phyloP scores from a whole-genome alignment of 73 alveolate genomes.

The Tetrahymena malaccensis region DNA sequence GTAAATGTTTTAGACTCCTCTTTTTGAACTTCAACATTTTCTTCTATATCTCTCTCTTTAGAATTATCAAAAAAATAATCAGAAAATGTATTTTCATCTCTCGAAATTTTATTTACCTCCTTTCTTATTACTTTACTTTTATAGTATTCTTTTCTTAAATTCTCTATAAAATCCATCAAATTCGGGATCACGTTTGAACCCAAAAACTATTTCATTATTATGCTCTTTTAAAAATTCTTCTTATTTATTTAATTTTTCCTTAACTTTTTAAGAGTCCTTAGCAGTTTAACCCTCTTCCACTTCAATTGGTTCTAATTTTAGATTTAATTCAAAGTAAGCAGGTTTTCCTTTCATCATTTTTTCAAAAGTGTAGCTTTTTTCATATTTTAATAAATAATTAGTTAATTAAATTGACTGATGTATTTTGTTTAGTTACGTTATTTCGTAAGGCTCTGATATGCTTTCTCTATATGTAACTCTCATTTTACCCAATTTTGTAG shows the following conservation, averaged over 20 bases:
- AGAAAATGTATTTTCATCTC: neutral
- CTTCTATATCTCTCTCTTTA: neutral
- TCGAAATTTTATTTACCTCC: neutral
- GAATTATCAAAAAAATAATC: neutral
- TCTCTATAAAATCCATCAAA: constrained; percentile 12
- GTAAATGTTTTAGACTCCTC: neutral
- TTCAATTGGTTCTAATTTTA: constrained; percentile 18
- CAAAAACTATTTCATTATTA: constrained; percentile 19
- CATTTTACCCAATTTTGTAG: constrained; percentile 68
- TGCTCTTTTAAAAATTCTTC: neutral
- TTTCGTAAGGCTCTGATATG: constrained; percentile 5
- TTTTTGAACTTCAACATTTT: neutral
- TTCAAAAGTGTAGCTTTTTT: neutral
- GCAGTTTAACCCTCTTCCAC: neutral
- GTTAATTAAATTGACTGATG: neutral
- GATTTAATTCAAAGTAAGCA: neutral
- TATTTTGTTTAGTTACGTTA: neutral
- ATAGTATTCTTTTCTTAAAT: neutral
- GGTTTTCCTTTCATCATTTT: constrained; percentile 32
- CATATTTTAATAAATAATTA: neutral
- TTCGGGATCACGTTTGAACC: constrained; percentile 28
- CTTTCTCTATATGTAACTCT: constrained; percentile 73
- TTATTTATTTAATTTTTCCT: neutral
- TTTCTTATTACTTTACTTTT: neutral
- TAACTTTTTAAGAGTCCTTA: neutral